Conservation (phyloP, 768 basidiomycete genomes). For the Suillus bovinus region DNA sequence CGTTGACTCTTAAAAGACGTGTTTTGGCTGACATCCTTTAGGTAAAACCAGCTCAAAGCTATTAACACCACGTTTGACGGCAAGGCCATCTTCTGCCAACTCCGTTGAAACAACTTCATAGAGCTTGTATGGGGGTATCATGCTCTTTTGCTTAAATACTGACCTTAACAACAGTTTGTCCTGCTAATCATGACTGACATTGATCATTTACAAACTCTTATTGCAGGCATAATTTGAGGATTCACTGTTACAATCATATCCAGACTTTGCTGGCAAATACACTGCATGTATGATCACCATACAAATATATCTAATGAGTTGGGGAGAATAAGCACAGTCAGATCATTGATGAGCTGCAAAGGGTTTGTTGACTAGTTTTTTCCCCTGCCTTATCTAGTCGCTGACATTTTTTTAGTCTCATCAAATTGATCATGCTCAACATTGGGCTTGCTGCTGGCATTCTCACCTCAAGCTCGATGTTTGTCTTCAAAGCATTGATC, state of each 20-base stretch:
- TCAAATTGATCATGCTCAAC: no score
- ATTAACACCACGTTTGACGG: no score
- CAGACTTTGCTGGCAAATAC: slow-evolving; percentile 91
- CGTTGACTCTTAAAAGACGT: no score
- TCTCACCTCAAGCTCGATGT: slow-evolving; percentile 82
- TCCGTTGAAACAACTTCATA: no score
- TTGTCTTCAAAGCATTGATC: slow-evolving; percentile 81
- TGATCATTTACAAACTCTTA: not conserved
- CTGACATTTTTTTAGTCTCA: slow-evolving; percentile 54
- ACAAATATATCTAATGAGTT: slow-evolving; percentile 65
- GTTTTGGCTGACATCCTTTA: no score
- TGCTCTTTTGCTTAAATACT: slow-evolving; percentile 90
- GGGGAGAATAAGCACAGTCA: slow-evolving; percentile 83
- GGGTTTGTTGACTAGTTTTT: slow-evolving; percentile 60
- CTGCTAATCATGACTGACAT: no score
- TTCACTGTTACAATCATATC: slow-evolving; percentile 76
- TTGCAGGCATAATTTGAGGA: slow-evolving; percentile 79
- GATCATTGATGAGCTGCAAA: slow-evolving; percentile 94
- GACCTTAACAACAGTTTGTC: slow-evolving; percentile 53
- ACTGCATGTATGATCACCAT: slow-evolving; percentile 78
- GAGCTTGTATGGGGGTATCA: no score
- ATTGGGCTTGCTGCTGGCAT: slow-evolving; percentile 82
- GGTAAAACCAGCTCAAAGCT: no score
- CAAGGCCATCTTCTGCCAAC: no score
- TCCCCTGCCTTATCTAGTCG: not conserved